phyloP scores from a whole-genome alignment of 768 basidiomycete genomes.

The Rhodotorula diobovata region DNA sequence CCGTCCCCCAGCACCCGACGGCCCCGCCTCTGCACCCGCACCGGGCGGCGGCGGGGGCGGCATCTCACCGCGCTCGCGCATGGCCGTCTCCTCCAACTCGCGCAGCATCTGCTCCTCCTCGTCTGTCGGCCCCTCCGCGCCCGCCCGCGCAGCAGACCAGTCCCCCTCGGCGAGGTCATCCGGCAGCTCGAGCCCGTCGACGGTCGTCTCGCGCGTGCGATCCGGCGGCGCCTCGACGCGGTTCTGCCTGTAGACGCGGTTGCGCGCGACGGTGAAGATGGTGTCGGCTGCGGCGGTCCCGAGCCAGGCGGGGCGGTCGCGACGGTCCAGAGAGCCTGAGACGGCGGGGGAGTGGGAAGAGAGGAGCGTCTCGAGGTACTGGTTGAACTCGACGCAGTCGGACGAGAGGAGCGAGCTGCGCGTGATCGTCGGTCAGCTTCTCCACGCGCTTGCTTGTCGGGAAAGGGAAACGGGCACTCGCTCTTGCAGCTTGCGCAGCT shows the following conservation, averaged over 20 bases:
- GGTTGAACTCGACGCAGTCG: constrained; percentile 83
- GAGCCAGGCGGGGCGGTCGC: constrained; percentile 80
- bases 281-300: constrained; percentile 84
- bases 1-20: no score
- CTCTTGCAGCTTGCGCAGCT: constrained; percentile 74
- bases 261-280: constrained; percentile 74
- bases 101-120: constrained; percentile 35
- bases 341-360: constrained; percentile 57
- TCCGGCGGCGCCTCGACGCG: constrained; percentile 9
- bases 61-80: background rate
- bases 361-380: constrained; percentile 81
- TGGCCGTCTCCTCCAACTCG: constrained; percentile 14
- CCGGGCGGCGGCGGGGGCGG: no score
- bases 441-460: no score
- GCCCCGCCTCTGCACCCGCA: no score
- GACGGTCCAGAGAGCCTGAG: constrained; percentile 56
- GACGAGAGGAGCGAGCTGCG: constrained; percentile 78
- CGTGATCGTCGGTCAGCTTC: background rate
- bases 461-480: constrained; percentile 43
- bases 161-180: constrained; percentile 28
- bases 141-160: constrained; percentile 8
- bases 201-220: constrained; percentile 58
- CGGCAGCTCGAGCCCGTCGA: constrained; percentile 32
- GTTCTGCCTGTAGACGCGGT: constrained; percentile 66
- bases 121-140: background rate